Conservation (phyloP, 2,329 filamentous ascomycete genomes). For the Trichophyton benhamiae region DNA sequence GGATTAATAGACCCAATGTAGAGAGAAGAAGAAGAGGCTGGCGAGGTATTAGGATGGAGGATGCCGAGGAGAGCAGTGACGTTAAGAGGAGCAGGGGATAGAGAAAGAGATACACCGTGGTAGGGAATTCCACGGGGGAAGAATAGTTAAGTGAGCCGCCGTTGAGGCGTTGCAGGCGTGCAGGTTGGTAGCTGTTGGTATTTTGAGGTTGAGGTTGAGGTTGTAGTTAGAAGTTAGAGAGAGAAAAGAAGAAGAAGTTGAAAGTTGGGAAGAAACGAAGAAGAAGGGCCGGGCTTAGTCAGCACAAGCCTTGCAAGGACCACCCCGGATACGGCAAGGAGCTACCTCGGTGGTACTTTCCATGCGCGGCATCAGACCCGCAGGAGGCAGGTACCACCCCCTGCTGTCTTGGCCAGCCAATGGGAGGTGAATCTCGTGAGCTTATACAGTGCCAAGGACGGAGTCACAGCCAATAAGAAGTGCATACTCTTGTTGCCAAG, state of each 20-base stretch:
- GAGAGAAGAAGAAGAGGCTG: not conserved
- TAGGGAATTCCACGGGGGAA: not conserved
- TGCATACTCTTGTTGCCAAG: not conserved
- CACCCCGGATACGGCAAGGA: not conserved
- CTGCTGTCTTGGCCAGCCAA: not conserved
- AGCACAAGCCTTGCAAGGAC: not conserved
- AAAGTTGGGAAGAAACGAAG: conserved; percentile 3
- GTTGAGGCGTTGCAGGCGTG: not conserved
- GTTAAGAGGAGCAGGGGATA: not conserved
- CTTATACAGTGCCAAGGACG: not conserved
- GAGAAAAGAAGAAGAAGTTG: conserved; percentile 11
- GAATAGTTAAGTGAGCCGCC: not conserved
- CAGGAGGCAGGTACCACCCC: not conserved
- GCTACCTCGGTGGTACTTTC: conserved; percentile 3
- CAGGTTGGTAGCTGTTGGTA: not conserved
- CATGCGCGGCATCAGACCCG: conserved; percentile 2
- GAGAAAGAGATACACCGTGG: not conserved
- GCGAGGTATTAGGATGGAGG: not conserved
- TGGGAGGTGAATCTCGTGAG: not conserved
- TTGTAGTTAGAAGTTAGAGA: conserved; percentile 5
- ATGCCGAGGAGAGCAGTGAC: not conserved
- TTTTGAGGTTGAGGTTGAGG: not conserved
- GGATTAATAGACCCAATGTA: not conserved
- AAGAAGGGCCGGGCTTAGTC: not conserved
- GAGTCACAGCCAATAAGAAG: not conserved